Percentiles rank a stretch among this genome's conserved stretches.
Conservation (phyloP, 148 eudicot species). For the Arbutus unedo region DNA sequence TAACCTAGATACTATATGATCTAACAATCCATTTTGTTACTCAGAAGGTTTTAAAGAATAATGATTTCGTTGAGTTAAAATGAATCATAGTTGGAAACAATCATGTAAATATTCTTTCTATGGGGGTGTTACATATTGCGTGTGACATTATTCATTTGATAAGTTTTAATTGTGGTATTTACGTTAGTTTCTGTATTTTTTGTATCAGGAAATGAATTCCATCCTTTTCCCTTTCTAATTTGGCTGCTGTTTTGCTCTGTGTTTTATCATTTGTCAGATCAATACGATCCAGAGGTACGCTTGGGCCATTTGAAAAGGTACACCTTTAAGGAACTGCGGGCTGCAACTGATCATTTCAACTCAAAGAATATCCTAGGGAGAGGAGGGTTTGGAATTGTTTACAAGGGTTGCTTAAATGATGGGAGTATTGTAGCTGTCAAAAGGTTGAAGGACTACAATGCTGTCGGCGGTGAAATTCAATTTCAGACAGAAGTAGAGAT, state of each 20-base stretch:
- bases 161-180: neutral
- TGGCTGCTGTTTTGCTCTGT: slow-evolving; percentile 12
- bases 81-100: neutral
- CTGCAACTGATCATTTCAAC: slow-evolving; percentile 81
- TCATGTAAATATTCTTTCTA: neutral
- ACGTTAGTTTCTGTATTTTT: neutral
- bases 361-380: slow-evolving; percentile 73
- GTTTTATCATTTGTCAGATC: slow-evolving; percentile 46
- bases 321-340: slow-evolving; percentile 71
- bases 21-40: too few species aligned
- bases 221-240: neutral
- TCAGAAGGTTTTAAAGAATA: neutral
- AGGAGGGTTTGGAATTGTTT: slow-evolving; percentile 91
- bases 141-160: neutral
- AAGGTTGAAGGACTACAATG: slow-evolving; percentile 72
- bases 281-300: slow-evolving; percentile 82
- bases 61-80: neutral
- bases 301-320: slow-evolving; percentile 81
- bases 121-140: neutral
- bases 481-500: slow-evolving; percentile 91
- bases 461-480: slow-evolving; percentile 73
- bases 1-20: neutral
- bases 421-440: slow-evolving; percentile 85
- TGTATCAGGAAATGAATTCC: neutral
- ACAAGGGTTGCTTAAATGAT: slow-evolving; percentile 65